A percentile compares a stretch with the other conserved stretches of the same genome.
These are phyloP conservation scores for Lepidium sativum DNA, from an alignment of 345 rosid genomes.

Conservation along the genomic window DNA sequence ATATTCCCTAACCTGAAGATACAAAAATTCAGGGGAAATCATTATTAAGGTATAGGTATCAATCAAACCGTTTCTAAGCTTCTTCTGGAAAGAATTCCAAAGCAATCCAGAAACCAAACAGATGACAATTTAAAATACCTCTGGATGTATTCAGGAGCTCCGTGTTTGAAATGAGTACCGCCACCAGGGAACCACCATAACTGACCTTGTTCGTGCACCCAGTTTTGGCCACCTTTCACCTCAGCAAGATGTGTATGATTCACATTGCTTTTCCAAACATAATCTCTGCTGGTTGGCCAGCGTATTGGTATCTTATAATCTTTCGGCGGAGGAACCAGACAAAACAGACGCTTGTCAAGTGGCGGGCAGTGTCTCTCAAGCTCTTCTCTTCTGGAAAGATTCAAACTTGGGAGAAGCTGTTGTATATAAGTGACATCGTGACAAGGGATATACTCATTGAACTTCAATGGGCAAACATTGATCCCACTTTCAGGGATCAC, in stretches of 20 bases:
- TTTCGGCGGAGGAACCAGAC: slow-evolving; percentile 84
- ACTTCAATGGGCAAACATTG: slow-evolving; percentile 63
- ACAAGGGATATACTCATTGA: slow-evolving; percentile 89
- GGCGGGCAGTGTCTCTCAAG: slow-evolving; percentile 98
- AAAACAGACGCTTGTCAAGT: slow-evolving; percentile 62
- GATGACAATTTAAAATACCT: slow-evolving; percentile 16
- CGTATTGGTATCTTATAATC: slow-evolving; percentile 83
- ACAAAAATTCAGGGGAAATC: background rate
- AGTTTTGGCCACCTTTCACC: slow-evolving; percentile 95
- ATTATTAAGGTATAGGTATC: background rate
- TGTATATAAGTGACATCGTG: slow-evolving; percentile 63
- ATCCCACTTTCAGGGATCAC: slow-evolving; percentile 51
- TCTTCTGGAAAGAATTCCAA: background rate
- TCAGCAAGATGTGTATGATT: slow-evolving; percentile 93
- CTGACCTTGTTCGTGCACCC: slow-evolving; percentile 82
- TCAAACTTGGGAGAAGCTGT: slow-evolving; percentile 47
- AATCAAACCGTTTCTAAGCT: too few relatives aligned
- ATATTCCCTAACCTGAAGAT: slow-evolving; percentile 71
- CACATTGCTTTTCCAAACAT: slow-evolving; percentile 90
- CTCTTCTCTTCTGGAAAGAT: slow-evolving; percentile 74
- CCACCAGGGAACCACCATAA: slow-evolving; percentile 99
- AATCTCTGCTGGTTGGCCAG: slow-evolving; percentile 91
- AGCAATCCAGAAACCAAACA: background rate
- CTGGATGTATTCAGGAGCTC: slow-evolving; percentile 87
- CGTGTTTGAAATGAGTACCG: slow-evolving; percentile 97